phyloP scores from a whole-genome alignment of 768 basidiomycete species.

The Lactifluus echinatus region DNA sequence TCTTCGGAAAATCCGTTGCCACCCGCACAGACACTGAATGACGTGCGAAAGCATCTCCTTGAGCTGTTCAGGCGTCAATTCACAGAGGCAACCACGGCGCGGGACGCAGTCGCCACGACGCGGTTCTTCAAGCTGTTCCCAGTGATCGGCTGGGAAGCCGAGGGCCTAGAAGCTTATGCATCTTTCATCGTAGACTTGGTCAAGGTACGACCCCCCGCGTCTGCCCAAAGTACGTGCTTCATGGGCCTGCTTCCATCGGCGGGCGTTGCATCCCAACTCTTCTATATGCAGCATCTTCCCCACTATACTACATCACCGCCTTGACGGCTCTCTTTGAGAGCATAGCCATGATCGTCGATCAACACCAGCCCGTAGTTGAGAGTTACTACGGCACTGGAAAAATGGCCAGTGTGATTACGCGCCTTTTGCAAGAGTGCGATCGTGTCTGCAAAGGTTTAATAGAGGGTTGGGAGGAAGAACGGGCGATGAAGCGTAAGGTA shows the following conservation, averaged over 20 bases:
- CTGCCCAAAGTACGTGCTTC: slow-evolving; percentile 65
- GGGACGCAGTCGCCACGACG: slow-evolving; percentile 81
- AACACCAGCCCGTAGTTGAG: slow-evolving; percentile 95
- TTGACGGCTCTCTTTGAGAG: slow-evolving; percentile 91
- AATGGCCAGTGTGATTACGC: slow-evolving; percentile 71
- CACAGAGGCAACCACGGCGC: slow-evolving; percentile 64
- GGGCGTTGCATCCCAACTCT: slow-evolving; percentile 5
- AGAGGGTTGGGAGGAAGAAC: slow-evolving; percentile 87
- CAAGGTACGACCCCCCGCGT: slow-evolving; percentile 62
- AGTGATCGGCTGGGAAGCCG: slow-evolving; percentile 85
- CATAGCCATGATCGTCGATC: slow-evolving; percentile 92
- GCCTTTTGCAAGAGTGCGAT: slow-evolving; percentile 81
- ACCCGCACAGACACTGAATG: slow-evolving; percentile 73
- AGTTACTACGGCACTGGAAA: slow-evolving; percentile 92
- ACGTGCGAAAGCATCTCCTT: slow-evolving; percentile 66
- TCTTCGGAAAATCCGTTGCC: slow-evolving; percentile 82
- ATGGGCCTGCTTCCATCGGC: slow-evolving; percentile 1
- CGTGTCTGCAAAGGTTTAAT: slow-evolving; percentile 66
- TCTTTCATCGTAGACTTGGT: slow-evolving; percentile 90
- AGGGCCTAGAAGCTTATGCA: slow-evolving; percentile 88
- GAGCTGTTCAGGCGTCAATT: slow-evolving; percentile 75
- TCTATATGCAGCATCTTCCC: slow-evolving; percentile 64
- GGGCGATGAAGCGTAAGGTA: slow-evolving; percentile 75
- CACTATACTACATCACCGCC: slow-evolving; percentile 83
- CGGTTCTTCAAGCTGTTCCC: slow-evolving; percentile 98